A percentile compares a stretch with the other conserved stretches of the same genome.
Conservation (phyloP, 257 asterid species). For the Solanum pimpinellifolium region DNA sequence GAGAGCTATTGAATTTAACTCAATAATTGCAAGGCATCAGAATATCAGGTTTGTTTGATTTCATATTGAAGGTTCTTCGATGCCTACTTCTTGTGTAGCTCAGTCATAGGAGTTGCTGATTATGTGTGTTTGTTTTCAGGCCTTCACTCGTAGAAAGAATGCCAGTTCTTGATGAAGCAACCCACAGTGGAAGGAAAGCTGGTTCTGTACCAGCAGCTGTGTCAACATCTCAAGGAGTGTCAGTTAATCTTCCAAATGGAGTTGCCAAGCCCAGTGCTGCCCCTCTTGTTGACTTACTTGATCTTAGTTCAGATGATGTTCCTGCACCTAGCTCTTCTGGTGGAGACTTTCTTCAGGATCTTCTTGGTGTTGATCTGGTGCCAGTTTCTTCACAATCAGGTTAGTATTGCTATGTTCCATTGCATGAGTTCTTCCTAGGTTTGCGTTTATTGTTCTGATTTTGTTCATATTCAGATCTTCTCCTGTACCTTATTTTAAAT, state of each 20-base stretch:
- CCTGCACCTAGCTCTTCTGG: conserved; percentile 66
- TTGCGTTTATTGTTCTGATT: not conserved
- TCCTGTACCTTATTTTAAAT: not conserved
- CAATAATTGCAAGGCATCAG: conserved; percentile 65
- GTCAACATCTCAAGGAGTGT: conserved; percentile 68
- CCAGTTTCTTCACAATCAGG: conserved; percentile 53
- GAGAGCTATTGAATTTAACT: conserved; percentile 90
- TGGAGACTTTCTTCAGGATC: conserved; percentile 85
- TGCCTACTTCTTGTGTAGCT: not conserved
- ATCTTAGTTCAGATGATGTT: conserved; percentile 64
- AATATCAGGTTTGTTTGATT: conserved; percentile 54
- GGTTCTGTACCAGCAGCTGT: conserved; percentile 62
- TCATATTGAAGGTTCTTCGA: not conserved
- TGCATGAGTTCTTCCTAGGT: not conserved
- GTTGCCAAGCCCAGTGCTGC: conserved; percentile 51
- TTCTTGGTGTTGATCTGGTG: conserved; percentile 70
- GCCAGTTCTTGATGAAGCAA: conserved; percentile 95
- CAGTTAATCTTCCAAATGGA: conserved; percentile 77
- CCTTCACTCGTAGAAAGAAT: conserved; percentile 82
- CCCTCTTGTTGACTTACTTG: conserved; percentile 84
- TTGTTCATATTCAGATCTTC: not conserved
- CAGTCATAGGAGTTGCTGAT: not conserved
- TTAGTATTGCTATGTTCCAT: conserved; percentile 5
- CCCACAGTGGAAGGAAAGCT: conserved; percentile 71
- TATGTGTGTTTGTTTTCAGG: conserved; percentile 30